Conservation (phyloP, 1,284 basidiomycete genomes). For the Leccinum fallax region DNA sequence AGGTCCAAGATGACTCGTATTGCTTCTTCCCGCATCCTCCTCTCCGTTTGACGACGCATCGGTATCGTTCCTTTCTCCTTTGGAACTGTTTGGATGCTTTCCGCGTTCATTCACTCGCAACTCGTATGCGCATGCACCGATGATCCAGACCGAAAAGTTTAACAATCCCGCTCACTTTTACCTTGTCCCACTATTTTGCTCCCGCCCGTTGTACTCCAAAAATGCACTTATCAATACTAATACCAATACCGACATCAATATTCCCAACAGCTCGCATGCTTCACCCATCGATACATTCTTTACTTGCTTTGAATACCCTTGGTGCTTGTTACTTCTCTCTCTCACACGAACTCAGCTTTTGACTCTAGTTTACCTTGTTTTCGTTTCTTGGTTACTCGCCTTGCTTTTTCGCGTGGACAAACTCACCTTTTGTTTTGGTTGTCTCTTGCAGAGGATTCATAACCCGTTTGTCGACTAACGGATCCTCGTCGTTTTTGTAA, state of each 20-base stretch:
- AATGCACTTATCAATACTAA: conserved; percentile 11
- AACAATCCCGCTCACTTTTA: not conserved
- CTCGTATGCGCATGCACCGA: not conserved
- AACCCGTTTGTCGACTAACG: not conserved
- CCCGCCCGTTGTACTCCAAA: conserved; percentile 20
- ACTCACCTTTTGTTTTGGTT: not conserved
- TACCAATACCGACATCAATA: conserved; percentile 3
- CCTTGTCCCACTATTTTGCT: conserved; percentile 1
- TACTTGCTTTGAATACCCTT: not conserved
- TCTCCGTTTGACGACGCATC: not conserved
- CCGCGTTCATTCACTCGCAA: not conserved
- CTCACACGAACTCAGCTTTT: not conserved
- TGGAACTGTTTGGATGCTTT: not conserved
- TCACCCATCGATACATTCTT: not conserved
- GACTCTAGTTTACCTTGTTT: not conserved
- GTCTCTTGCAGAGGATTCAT: not conserved
- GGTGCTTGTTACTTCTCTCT: not conserved
- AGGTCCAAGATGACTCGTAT: not conserved
- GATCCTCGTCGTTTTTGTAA: not conserved
- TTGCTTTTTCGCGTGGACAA: not conserved
- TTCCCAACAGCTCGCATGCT: not conserved
- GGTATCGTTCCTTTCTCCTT: not conserved
- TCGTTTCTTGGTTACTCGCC: not conserved
- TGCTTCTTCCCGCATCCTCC: not conserved
- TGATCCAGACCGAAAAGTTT: not conserved